phyloP scores from a whole-genome alignment of 1,139 yeast genomes.

The Sugiyamaella sp. region DNA sequence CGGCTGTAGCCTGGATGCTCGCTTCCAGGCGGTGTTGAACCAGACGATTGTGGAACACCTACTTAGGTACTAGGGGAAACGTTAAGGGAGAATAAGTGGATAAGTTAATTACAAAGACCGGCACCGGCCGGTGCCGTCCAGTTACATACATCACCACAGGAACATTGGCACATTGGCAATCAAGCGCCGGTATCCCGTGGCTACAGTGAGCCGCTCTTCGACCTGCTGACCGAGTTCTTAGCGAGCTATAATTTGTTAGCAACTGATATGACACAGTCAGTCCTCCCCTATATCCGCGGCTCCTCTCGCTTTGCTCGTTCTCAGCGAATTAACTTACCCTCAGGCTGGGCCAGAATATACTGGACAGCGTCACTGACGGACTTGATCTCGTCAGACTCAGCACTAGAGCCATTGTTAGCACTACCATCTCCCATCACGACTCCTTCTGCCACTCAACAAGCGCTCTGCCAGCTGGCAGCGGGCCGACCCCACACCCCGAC shows the following conservation, averaged over 20 bases:
- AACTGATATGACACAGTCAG: too few relatives aligned
- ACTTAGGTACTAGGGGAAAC: background rate
- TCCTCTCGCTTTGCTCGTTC: background rate
- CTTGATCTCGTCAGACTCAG: slow-evolving; percentile 80
- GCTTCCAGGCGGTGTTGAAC: too few relatives aligned
- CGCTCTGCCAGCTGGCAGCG: too few relatives aligned
- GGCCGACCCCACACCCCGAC: background rate
- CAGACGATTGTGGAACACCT: too few relatives aligned
- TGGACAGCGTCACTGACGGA: slow-evolving; percentile 84
- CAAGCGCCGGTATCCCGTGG: too few relatives aligned
- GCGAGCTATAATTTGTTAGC: too few relatives aligned
- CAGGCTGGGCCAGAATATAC: slow-evolving; percentile 68
- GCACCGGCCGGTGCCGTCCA: background rate
- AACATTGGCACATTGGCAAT: too few relatives aligned
- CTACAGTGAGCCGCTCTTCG: too few relatives aligned
- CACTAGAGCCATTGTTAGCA: slow-evolving; percentile 13
- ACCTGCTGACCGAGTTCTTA: too few relatives aligned
- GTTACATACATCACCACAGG: too few relatives aligned
- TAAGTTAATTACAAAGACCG: background rate
- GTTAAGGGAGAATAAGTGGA: background rate
- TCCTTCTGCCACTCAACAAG: background rate
- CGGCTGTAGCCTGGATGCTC: too few relatives aligned
- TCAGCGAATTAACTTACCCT: too few relatives aligned
- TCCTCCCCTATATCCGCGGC: background rate
- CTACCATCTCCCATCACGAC: background rate